These are phyloP conservation scores for Hymenoscyphus occultus DNA, from an alignment of 2,329 filamentous ascomycete genomes.

Conservation along the genomic window DNA sequence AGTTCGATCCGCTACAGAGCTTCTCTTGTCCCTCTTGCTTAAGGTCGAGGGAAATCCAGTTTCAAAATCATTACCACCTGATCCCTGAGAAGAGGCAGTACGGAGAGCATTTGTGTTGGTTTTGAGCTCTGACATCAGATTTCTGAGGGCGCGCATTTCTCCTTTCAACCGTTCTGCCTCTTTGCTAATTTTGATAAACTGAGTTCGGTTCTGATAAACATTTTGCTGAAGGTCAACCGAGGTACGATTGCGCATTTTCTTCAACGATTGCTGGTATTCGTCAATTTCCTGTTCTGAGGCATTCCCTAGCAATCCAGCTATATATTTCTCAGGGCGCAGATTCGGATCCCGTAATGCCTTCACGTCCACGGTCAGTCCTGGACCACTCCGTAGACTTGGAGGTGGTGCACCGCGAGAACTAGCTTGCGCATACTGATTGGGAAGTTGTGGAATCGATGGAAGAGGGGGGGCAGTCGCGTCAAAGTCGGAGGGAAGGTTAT, in stretches of 20 bases:
- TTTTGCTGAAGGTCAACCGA: conserved; percentile 79
- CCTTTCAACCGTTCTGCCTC: conserved; percentile 96
- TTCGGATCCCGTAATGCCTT: conserved; percentile 77
- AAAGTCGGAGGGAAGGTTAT: conserved; percentile 68
- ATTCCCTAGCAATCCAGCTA: conserved; percentile 41
- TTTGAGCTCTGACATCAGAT: conserved; percentile 90
- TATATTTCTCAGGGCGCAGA: conserved; percentile 76
- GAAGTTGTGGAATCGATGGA: conserved; percentile 68
- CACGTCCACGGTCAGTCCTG: conserved; percentile 68
- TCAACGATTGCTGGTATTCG: conserved; percentile 33
- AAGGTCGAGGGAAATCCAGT: conserved; percentile 53
- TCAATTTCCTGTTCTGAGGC: conserved; percentile 36
- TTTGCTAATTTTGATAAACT: conserved; percentile 99
- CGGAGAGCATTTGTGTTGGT: conserved; percentile 67
- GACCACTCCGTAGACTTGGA: conserved; percentile 34
- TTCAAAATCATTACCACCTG: conserved; percentile 47
- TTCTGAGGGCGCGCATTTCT: conserved; percentile 88
- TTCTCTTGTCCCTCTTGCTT: conserved; percentile 77
- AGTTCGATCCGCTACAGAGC: conserved; percentile 73
- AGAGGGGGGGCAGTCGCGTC: conserved; percentile 65
- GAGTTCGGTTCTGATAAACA: conserved; percentile 93
- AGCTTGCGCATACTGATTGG: conserved; percentile 44
- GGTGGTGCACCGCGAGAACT: conserved; percentile 28
- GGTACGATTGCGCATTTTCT: conserved; percentile 34
- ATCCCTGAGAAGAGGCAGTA: conserved; percentile 53